These are phyloP conservation scores for Acrocalymma vagum DNA, from an alignment of 2,329 filamentous ascomycete species.

Conservation along the genomic window DNA sequence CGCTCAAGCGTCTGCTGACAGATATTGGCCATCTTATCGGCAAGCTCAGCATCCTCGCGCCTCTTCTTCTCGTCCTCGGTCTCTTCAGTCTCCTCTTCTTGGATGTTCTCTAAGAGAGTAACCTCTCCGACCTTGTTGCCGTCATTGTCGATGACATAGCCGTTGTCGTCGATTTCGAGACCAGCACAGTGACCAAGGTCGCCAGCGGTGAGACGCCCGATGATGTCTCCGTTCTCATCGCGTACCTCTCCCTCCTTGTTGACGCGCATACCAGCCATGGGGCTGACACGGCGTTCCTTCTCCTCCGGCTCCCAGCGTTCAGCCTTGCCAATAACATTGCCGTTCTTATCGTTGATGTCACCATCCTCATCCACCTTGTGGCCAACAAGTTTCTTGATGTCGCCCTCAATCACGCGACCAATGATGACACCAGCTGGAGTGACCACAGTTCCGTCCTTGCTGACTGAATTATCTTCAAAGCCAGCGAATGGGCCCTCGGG, in stretches of 20 bases:
- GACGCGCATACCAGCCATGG: slow-evolving; percentile 65
- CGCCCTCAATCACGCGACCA: slow-evolving; percentile 59
- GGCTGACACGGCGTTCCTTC: slow-evolving; percentile 65
- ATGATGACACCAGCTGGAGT: slow-evolving; percentile 56
- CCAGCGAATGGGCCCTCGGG: slow-evolving; percentile 68
- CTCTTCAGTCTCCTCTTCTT: slow-evolving; percentile 64
- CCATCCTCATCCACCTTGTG: slow-evolving; percentile 62
- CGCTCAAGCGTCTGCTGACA: slow-evolving; percentile 83
- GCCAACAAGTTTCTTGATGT: slow-evolving; percentile 60
- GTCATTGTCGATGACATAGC: slow-evolving; percentile 62
- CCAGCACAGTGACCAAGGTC: slow-evolving; percentile 61
- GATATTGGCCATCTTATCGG: slow-evolving; percentile 75
- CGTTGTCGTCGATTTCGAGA: slow-evolving; percentile 62
- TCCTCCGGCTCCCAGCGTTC: slow-evolving; percentile 63
- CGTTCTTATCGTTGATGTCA: slow-evolving; percentile 63
- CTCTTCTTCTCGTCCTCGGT: slow-evolving; percentile 53
- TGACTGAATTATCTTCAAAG: slow-evolving; percentile 64
- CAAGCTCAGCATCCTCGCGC: slow-evolving; percentile 77
- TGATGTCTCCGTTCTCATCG: slow-evolving; percentile 59
- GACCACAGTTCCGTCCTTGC: slow-evolving; percentile 65
- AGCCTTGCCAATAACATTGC: slow-evolving; percentile 61
- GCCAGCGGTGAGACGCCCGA: slow-evolving; percentile 60
- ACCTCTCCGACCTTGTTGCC: slow-evolving; percentile 71
- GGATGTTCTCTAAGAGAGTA: slow-evolving; percentile 69
- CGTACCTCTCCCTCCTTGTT: slow-evolving; percentile 63